phyloP scores from a whole-genome alignment of 164 flowering plant genomes.

The Piper betle region DNA sequence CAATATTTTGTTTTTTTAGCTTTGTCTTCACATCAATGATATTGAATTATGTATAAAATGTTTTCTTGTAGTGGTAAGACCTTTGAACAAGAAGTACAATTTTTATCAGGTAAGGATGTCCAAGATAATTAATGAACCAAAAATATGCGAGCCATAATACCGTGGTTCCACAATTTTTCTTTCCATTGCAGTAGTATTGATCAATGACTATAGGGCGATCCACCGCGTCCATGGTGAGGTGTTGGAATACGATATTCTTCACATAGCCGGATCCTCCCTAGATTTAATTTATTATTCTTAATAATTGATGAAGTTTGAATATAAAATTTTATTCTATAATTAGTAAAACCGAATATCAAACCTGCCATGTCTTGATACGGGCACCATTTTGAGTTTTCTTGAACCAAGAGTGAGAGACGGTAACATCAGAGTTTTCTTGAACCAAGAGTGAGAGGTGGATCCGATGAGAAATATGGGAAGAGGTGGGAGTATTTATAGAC shows the following conservation, averaged over 20 bases:
- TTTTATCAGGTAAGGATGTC: too few relatives aligned
- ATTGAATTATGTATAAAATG: too few relatives aligned
- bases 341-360: neutral
- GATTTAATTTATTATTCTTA: neutral
- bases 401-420: conserved; percentile 19
- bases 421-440: conserved; percentile 24
- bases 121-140: neutral
- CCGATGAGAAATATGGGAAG: too few relatives aligned
- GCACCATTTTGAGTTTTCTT: conserved; percentile 32
- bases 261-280: conserved; percentile 34
- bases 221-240: conserved; percentile 11
- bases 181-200: conserved; percentile 20
- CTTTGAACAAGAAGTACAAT: too few relatives aligned
- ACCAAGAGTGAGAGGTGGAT: too few relatives aligned
- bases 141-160: neutral
- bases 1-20: neutral
- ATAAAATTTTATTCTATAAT: neutral
- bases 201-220: conserved; percentile 33
- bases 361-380: conserved; percentile 59
- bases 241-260: conserved; percentile 15
- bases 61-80: too few relatives aligned
- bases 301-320: neutral
- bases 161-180: neutral
- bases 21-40: neutral
- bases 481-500: too few relatives aligned